Percentiles rank a stretch among this genome's conserved stretches.
phyloP scores from a whole-genome alignment of 2,329 filamentous ascomycete genomes.

The Chrysosporium queenslandicum region DNA sequence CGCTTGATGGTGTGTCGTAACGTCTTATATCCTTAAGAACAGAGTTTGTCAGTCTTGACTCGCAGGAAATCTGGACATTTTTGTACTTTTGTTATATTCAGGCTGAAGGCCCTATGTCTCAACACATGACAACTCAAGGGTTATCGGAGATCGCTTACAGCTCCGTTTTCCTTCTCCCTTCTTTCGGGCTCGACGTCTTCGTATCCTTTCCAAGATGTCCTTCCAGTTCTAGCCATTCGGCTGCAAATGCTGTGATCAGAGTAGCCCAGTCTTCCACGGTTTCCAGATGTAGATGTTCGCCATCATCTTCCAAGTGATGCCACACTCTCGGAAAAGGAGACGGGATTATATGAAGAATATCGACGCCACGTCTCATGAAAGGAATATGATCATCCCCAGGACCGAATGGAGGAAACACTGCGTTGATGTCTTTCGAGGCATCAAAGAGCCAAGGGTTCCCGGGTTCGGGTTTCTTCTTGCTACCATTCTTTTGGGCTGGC shows the following conservation, averaged over 20 bases:
- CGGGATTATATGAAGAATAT: slow-evolving; percentile 76
- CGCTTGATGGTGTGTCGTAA: neutral
- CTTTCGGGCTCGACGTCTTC: slow-evolving; percentile 16
- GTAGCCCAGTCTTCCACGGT: slow-evolving; percentile 81
- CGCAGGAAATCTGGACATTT: neutral
- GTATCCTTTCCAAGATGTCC: slow-evolving; percentile 35
- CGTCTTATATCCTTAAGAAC: neutral
- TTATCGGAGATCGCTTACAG: slow-evolving; percentile 28
- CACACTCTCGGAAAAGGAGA: slow-evolving; percentile 53
- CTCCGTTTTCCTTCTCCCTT: slow-evolving; percentile 28
- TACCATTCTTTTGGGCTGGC: slow-evolving; percentile 32
- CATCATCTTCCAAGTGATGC: slow-evolving; percentile 79
- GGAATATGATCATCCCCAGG: slow-evolving; percentile 86
- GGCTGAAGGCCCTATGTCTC: neutral
- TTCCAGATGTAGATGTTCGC: slow-evolving; percentile 66
- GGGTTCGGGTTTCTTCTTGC: slow-evolving; percentile 22
- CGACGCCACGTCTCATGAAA: slow-evolving; percentile 76
- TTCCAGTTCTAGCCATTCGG: slow-evolving; percentile 85
- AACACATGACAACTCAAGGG: neutral
- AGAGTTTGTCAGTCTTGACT: neutral
- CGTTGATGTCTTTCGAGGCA: slow-evolving; percentile 41
- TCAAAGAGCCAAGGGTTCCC: slow-evolving; percentile 57
- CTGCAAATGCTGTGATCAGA: slow-evolving; percentile 71
- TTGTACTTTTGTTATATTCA: too few relatives aligned
- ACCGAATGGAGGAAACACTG: slow-evolving; percentile 38